A percentile compares a stretch with the other conserved stretches of the same genome.
Conservation (phyloP, 306 rosid genomes). For the Betula pendula region DNA sequence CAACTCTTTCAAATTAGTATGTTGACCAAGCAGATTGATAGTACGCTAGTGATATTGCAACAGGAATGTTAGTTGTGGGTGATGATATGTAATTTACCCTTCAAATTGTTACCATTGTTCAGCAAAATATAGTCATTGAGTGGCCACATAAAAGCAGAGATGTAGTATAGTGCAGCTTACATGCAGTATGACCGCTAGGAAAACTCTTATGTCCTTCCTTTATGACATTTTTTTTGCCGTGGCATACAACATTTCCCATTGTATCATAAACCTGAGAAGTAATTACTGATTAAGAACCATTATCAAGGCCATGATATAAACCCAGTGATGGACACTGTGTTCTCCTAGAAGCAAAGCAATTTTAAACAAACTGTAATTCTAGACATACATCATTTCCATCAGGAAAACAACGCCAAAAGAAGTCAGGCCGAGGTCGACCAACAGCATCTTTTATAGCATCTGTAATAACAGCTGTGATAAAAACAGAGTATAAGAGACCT, state of each 20-base stretch:
- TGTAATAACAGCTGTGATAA: constrained; percentile 71
- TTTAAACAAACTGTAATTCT: constrained; percentile 12
- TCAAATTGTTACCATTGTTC: neutral
- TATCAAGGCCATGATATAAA: neutral
- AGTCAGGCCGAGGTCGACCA: constrained; percentile 94
- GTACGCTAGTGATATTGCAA: neutral
- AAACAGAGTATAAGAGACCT: constrained; percentile 72
- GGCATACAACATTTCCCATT: constrained; percentile 76
- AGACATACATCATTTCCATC: constrained; percentile 86
- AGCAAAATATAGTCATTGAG: neutral
- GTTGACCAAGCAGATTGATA: no score
- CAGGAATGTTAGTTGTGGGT: neutral
- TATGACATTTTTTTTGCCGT: constrained; percentile 59
- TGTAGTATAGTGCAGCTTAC: constrained; percentile 43
- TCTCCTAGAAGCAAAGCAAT: constrained; percentile 16
- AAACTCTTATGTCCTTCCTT: constrained; percentile 95
- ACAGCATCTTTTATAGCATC: constrained; percentile 81
- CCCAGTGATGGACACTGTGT: neutral
- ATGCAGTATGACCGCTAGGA: constrained; percentile 92
- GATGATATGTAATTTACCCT: neutral
- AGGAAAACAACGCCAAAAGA: constrained; percentile 97
- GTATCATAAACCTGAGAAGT: constrained; percentile 63
- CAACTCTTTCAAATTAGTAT: neutral
- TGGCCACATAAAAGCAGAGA: neutral
- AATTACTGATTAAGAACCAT: constrained; percentile 16